Evolutionary conservation across 169 alveolate species (phyloP).

Genomic region (Sarcocystis neurona): DNA sequence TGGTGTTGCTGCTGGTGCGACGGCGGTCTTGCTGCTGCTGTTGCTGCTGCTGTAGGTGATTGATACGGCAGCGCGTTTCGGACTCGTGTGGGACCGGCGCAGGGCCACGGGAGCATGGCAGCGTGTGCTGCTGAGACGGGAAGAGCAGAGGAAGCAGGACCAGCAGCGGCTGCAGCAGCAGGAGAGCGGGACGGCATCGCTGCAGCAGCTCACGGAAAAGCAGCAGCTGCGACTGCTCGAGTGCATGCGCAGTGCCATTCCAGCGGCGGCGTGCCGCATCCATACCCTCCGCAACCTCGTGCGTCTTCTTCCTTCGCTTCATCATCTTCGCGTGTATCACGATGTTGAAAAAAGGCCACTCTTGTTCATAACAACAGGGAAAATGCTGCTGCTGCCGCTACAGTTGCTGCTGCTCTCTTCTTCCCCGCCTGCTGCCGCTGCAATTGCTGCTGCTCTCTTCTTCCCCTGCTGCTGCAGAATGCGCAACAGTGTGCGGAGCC

Average conservation of each 20-base stretch:
- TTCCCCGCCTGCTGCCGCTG: background rate
- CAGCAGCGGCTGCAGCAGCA: slow-evolving; percentile 33
- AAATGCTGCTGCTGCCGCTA: background rate
- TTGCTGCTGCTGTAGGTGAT: slow-evolving; percentile 35
- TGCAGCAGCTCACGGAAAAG: background rate
- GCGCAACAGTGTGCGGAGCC: background rate
- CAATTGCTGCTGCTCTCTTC: background rate
- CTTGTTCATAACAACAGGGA: too few species aligned
- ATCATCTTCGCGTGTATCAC: background rate
- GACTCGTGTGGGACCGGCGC: slow-evolving; percentile 61
- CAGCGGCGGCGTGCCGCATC: background rate
- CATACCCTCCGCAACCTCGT: background rate
- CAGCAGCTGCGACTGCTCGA: background rate
- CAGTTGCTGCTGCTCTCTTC: background rate
- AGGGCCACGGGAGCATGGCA: slow-evolving; percentile 63
- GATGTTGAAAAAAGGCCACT: too few species aligned
- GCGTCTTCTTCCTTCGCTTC: background rate
- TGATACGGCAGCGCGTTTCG: slow-evolving; percentile 52
- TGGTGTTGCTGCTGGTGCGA: background rate
- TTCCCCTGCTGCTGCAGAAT: background rate
- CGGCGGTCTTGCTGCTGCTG: background rate
- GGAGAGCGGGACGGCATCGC: slow-evolving; percentile 25
- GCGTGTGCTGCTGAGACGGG: slow-evolving; percentile 38
- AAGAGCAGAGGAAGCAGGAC: slow-evolving; percentile 37
- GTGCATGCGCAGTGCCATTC: background rate